Percentiles rank a stretch among this genome's conserved stretches.
These are phyloP conservation scores for Chenopodium album DNA, from an alignment of 148 eudicot species.

Conservation along the genomic window DNA sequence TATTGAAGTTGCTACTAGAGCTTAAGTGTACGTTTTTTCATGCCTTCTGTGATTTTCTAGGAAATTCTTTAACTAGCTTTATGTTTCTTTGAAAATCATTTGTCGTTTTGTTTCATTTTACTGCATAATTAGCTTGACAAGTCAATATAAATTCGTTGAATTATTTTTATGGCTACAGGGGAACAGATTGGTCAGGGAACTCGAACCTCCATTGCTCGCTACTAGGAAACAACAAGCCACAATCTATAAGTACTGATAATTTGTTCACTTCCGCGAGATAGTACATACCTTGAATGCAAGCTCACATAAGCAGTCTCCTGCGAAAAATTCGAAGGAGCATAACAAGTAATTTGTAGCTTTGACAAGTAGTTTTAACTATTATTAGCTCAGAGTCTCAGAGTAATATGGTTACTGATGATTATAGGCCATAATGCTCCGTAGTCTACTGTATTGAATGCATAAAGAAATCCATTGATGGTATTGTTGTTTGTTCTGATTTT, in stretches of 20 bases:
- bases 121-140: not conserved
- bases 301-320: not conserved
- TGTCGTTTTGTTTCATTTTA: not conserved
- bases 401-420: too few species aligned
- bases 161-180: constrained; percentile 13
- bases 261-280: not conserved
- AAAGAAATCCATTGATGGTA: too few species aligned
- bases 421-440: too few species aligned
- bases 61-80: not conserved
- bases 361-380: not conserved
- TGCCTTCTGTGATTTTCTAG: not conserved
- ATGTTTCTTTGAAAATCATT: too few species aligned
- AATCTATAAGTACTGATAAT: constrained; percentile 1
- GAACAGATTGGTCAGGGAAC: constrained; percentile 5
- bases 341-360: not conserved
- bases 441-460: too few species aligned
- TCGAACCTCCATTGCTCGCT: constrained; percentile 12
- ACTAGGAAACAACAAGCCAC: constrained; percentile 15
- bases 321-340: not conserved
- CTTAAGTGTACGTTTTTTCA: not conserved
- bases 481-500: too few species aligned
- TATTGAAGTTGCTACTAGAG: not conserved
- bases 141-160: not conserved
- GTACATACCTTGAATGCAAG: not conserved
- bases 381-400: too few species aligned